Percentiles rank a stretch among this genome's conserved stretches.
Evolutionary conservation across 495 filamentous ascomycete genomes (phyloP).

Genomic region (Hypoxylon fragiforme): DNA sequence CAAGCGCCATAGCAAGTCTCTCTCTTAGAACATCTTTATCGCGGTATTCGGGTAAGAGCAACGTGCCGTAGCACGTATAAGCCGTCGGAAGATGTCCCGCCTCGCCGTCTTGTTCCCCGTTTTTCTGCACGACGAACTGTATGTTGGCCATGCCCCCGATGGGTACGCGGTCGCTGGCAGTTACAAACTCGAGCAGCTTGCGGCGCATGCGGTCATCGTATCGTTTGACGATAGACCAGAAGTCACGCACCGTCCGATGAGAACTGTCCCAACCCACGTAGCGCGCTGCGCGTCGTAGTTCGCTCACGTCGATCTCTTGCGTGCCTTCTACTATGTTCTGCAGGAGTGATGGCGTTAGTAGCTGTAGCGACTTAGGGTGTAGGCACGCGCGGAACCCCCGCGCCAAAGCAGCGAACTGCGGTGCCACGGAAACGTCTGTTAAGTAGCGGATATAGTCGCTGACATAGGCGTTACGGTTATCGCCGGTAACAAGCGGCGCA

Average conservation of each 20-base stretch:
- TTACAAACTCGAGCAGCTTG: conserved; percentile 88
- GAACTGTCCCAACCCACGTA: conserved; percentile 79
- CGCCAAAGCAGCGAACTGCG: conserved; percentile 79
- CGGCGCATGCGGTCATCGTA: conserved; percentile 71
- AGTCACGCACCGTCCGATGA: conserved; percentile 70
- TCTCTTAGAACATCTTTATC: conserved; percentile 67
- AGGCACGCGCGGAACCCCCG: conserved; percentile 81
- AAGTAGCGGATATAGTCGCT: conserved; percentile 88
- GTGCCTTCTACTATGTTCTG: conserved; percentile 80
- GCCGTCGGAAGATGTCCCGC: conserved; percentile 70
- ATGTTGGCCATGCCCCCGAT: conserved; percentile 79
- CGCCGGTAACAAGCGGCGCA: conserved; percentile 68
- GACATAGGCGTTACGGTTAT: conserved; percentile 76
- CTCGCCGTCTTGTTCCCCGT: conserved; percentile 65
- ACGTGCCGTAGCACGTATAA: conserved; percentile 85
- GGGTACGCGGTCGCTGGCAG: conserved; percentile 86
- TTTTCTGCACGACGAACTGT: conserved; percentile 80
- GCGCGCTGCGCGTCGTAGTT: conserved; percentile 66
- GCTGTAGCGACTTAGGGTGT: conserved; percentile 64
- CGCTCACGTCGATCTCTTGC: conserved; percentile 72
- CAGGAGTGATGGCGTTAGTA: conserved; percentile 71
- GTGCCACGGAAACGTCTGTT: conserved; percentile 71
- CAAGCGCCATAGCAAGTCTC: conserved; percentile 78
- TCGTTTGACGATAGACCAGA: conserved; percentile 76
- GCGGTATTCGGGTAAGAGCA: conserved; percentile 82